These are phyloP conservation scores for Phialophora expanda DNA, from an alignment of 2,329 filamentous ascomycete species.

Conservation along the genomic window DNA sequence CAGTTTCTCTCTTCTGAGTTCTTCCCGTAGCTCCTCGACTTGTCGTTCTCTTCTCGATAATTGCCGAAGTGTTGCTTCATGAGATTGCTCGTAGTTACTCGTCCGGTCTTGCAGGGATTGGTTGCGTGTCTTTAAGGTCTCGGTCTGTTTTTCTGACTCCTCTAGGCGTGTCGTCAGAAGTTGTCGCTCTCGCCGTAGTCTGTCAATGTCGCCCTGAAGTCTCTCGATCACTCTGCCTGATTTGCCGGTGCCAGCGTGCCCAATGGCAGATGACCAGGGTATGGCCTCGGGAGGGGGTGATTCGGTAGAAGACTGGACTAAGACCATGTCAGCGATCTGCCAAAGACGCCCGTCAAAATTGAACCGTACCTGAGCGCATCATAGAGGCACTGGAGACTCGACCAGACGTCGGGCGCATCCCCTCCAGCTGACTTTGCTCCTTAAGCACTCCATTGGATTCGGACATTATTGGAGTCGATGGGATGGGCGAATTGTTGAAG, in stretches of 20 bases:
- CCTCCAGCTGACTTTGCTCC: slow-evolving; percentile 35
- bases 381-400: slow-evolving; percentile 36
- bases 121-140: slow-evolving; percentile 52
- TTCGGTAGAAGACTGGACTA: slow-evolving; percentile 34
- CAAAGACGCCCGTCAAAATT: neutral
- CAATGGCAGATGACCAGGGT: slow-evolving; percentile 58
- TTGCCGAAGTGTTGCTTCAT: slow-evolving; percentile 55
- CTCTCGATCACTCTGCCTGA: slow-evolving; percentile 58
- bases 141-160: slow-evolving; percentile 54
- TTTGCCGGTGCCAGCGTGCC: slow-evolving; percentile 56
- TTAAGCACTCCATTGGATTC: slow-evolving; percentile 37
- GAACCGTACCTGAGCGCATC: slow-evolving; percentile 36
- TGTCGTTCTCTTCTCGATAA: slow-evolving; percentile 55
- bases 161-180: slow-evolving; percentile 53
- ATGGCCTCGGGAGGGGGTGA: slow-evolving; percentile 40
- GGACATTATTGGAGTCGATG: slow-evolving; percentile 34
- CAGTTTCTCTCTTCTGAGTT: slow-evolving; percentile 49
- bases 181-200: slow-evolving; percentile 54
- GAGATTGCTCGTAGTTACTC: slow-evolving; percentile 53
- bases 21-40: slow-evolving; percentile 51
- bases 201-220: slow-evolving; percentile 57
- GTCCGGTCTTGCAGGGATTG: slow-evolving; percentile 54
- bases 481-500: slow-evolving; percentile 27
- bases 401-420: slow-evolving; percentile 28
- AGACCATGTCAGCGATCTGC: slow-evolving; percentile 4